Base-by-base conservation (phyloP, 768 basidiomycete species). In the Mycena rosella region DNA sequence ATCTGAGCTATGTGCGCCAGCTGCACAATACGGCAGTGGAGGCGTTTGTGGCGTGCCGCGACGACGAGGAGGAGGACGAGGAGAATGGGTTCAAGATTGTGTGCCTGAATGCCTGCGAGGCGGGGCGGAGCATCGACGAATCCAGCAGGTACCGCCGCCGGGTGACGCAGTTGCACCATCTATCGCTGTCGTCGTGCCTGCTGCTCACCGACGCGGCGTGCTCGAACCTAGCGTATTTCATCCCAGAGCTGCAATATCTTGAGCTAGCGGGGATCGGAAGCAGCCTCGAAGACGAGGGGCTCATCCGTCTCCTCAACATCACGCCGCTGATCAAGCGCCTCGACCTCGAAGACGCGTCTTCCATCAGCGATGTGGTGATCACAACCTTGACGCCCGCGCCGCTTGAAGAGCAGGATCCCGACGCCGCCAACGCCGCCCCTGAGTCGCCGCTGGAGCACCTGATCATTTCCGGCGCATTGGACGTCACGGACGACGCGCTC, bases 311-410 rank as follows among this genome's bases (percentile, higher is more conserved):
- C 24, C 79, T 98, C 38, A 79, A 78, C 49, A 91, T 91, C 17
- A 91, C 90, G 3, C 92, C 92, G 1, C 77, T 83, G 67, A 89
- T 98, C 52, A 85, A 89, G 60, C 88, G 87, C 48, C 79, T 97
- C 44, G 96, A 98, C 76, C 81, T 98, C n/a, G 96, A 97, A 74
- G 93, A 95, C 70, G 94, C 94, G 8, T 77, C 79, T 14, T 86
- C 89, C 20, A 87, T 96, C 59, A 91, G 88, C 1, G 95, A 97
- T 76, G 79, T 83, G 3, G 85, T 96, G n/a, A 76, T 97, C 27
- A 80, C 82, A 22, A 81, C 83, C 0, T 81, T 98, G 36, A 93
- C 92, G 1, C 91, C 90, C 7, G 58, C 57, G 20, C 47, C 71
- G 17, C 60, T 71, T n/a, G 65, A 72, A 74, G 59, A 71, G 55